phyloP scores from a whole-genome alignment of 192 early-diverging fungal species.

The Martensiomyces pterosporus region DNA sequence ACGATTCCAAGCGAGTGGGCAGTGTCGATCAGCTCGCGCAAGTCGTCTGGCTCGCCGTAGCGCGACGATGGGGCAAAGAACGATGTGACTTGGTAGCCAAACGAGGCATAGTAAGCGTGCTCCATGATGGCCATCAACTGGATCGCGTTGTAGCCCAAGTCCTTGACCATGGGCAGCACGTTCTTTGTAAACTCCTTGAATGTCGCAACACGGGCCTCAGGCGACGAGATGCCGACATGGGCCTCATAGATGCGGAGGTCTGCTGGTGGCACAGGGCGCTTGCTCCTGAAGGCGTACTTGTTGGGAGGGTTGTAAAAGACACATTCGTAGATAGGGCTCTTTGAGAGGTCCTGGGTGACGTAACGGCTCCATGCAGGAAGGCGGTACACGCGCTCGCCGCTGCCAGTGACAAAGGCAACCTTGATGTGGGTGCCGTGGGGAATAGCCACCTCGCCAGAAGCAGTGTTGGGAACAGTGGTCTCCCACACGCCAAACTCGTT shows the following conservation, averaged over 20 bases:
- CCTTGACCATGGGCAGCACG: conserved; percentile 78
- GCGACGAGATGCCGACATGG: conserved; percentile 91
- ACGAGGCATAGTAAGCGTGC: conserved; percentile 97
- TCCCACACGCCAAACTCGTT: conserved; percentile 83
- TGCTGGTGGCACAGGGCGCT: conserved; percentile 60
- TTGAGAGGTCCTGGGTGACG: conserved; percentile 78
- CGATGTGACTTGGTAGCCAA: conserved; percentile 97
- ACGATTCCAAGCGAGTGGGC: conserved; percentile 85
- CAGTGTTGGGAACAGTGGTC: conserved; percentile 60
- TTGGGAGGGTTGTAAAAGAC: conserved; percentile 91
- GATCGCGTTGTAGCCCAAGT: conserved; percentile 79
- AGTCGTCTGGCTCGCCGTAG: conserved; percentile 90
- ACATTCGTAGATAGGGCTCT: conserved; percentile 82
- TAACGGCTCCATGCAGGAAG: conserved; percentile 85
- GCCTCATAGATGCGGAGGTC: conserved; percentile 87
- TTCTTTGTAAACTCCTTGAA: conserved; percentile 88
- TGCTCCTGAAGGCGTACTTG: conserved; percentile 75
- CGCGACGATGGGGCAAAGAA: conserved; percentile 93
- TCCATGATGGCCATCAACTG: conserved; percentile 96
- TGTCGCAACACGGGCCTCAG: conserved; percentile 75
- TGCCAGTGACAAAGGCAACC: conserved; percentile 70
- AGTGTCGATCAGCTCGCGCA: conserved; percentile 87
- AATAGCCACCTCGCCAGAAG: conserved; percentile 64
- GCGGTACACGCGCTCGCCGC: conserved; percentile 77
- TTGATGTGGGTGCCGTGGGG: conserved; percentile 87